Evolutionary conservation across 2,329 filamentous ascomycete genomes (phyloP).

Genomic region (Verticillium albo-atrum): DNA sequence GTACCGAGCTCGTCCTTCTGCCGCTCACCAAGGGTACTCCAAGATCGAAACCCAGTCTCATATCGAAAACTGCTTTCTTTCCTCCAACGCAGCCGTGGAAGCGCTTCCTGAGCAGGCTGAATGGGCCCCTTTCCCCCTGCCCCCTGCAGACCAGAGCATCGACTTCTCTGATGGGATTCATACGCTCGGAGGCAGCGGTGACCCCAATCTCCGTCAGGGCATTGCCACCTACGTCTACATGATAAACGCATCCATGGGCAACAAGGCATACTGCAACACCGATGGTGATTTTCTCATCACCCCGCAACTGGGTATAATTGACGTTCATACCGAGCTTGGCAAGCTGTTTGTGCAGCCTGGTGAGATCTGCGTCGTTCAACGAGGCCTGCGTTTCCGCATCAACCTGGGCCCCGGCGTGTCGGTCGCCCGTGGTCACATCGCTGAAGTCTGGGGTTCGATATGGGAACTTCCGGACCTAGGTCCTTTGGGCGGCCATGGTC

Average conservation of each 20-base stretch:
- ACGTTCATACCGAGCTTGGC: slow-evolving; percentile 65
- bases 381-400: slow-evolving; percentile 59
- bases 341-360: slow-evolving; percentile 56
- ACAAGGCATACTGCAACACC: slow-evolving; percentile 43
- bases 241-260: slow-evolving; percentile 40
- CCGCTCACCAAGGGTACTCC: slow-evolving; percentile 21
- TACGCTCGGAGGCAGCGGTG: slow-evolving; percentile 44
- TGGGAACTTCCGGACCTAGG: slow-evolving; percentile 62
- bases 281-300: slow-evolving; percentile 64
- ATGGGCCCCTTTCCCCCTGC: background rate
- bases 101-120: background rate
- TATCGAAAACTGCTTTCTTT: slow-evolving; percentile 26
- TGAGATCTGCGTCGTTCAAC: slow-evolving; percentile 60
- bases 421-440: slow-evolving; percentile 54
- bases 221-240: slow-evolving; percentile 44
- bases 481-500: slow-evolving; percentile 58
- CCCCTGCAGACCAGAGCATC: slow-evolving; percentile 9
- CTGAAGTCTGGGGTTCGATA: slow-evolving; percentile 60
- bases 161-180: slow-evolving; percentile 44
- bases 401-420: slow-evolving; percentile 44
- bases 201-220: slow-evolving; percentile 44
- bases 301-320: slow-evolving; percentile 56
- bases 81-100: background rate
- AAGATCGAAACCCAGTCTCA: background rate
- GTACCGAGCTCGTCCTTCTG: slow-evolving; percentile 21